phyloP scores from a whole-genome alignment of 345 rosid species.

The Xanthoceras sorbifolium region DNA sequence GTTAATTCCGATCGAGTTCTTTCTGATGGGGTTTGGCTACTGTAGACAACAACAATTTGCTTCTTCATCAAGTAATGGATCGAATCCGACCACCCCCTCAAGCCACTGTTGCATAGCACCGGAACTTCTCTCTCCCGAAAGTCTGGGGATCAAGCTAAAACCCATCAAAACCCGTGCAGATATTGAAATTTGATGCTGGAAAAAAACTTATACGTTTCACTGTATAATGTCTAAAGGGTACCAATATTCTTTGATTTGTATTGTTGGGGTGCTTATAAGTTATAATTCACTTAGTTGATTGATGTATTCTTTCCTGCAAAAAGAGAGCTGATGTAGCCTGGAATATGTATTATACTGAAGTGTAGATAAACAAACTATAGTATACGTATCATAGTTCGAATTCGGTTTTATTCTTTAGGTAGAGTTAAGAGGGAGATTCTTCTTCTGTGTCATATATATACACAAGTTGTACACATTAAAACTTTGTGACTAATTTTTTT shows the following conservation, averaged over 20 bases:
- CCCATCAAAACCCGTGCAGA: conserved; percentile 59
- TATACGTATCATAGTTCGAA: neutral
- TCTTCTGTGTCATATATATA: neutral
- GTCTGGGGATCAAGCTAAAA: conserved; percentile 67
- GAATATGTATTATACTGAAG: neutral
- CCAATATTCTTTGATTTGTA: conserved; percentile 42
- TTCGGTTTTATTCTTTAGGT: conserved; percentile 5
- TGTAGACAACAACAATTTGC: conserved; percentile 36
- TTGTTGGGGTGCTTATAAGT: conserved; percentile 27
- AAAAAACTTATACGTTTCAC: neutral
- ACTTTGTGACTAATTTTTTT: conserved; percentile 9
- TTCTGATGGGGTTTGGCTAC: conserved; percentile 53
- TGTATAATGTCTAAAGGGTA: conserved; percentile 12
- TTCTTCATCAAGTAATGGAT: conserved; percentile 38
- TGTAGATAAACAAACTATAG: neutral
- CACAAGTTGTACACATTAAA: neutral
- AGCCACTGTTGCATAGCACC: conserved; percentile 50
- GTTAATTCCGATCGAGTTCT: conserved; percentile 63
- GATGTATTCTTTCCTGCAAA: neutral
- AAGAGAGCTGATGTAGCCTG: neutral
- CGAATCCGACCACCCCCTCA: conserved; percentile 43
- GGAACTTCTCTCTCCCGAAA: conserved; percentile 60
- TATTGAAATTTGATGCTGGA: conserved; percentile 20
- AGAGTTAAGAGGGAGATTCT: conserved; percentile 11
- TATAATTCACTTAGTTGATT: neutral